Conservation (phyloP, 164 flowering plant genomes). For the Stephania japonica region DNA sequence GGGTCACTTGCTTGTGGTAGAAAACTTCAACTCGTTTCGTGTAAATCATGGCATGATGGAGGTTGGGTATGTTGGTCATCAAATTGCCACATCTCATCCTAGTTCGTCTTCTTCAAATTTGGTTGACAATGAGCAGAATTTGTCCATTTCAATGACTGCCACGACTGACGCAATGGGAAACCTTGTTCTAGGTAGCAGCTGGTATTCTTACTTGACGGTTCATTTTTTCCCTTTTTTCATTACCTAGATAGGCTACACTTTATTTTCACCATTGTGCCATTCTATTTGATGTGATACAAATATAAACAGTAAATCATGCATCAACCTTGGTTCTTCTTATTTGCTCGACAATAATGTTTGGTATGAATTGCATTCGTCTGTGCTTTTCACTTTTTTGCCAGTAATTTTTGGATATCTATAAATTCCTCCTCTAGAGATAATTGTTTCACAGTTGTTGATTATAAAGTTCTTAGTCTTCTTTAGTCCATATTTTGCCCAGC, state of each 20-base stretch:
- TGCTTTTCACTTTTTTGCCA: too few species aligned
- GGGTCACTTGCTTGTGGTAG: conserved; percentile 83
- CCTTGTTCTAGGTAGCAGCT: conserved; percentile 68
- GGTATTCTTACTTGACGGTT: not conserved
- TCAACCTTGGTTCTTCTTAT: not conserved
- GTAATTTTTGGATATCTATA: too few species aligned
- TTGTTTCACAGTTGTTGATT: too few species aligned
- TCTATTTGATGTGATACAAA: not conserved
- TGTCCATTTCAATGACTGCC: conserved; percentile 91
- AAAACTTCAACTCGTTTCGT: conserved; percentile 49
- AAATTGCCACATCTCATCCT: conserved; percentile 16
- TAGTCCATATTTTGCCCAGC: too few species aligned
- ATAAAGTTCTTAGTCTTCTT: too few species aligned
- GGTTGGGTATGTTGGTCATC: conserved; percentile 65
- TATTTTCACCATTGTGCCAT: not conserved
- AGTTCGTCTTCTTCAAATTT: conserved; percentile 21
- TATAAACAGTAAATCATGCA: not conserved
- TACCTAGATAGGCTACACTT: not conserved
- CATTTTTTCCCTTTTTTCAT: not conserved
- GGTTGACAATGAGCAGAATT: conserved; percentile 27
- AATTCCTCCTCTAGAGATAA: too few species aligned
- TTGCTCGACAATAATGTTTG: too few species aligned
- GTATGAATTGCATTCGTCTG: too few species aligned
- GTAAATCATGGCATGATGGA: conserved; percentile 94
- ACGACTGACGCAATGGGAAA: conserved; percentile 65